A percentile compares a stretch with the other conserved stretches of the same genome.
Evolutionary conservation across 169 alveolate species (phyloP).

Genomic region (Theileria sp.): DNA sequence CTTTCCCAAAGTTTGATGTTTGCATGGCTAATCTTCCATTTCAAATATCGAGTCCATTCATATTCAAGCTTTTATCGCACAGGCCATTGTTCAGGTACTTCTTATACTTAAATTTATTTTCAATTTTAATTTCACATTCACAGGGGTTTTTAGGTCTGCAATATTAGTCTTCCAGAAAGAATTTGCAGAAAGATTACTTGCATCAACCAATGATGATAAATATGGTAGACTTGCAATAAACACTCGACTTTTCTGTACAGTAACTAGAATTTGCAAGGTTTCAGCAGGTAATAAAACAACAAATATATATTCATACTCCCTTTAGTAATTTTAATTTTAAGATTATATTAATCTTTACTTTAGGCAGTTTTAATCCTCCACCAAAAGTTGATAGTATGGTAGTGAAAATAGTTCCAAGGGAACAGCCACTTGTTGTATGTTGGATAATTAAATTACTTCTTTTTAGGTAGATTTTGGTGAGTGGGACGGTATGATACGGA

Average conservation of each 20-base stretch:
- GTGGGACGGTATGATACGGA: constrained; percentile 98
- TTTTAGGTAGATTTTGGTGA: constrained; percentile 89
- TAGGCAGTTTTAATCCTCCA: constrained; percentile 98
- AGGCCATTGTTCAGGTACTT: constrained; percentile 88
- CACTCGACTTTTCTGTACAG: constrained; percentile 89
- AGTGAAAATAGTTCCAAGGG: constrained; percentile 94
- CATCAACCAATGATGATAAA: constrained; percentile 90
- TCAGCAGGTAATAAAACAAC: constrained; percentile 61
- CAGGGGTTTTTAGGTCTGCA: constrained; percentile 84
- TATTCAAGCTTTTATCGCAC: constrained; percentile 94
- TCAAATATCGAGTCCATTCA: constrained; percentile 98
- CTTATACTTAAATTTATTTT: neutral
- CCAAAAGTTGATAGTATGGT: constrained; percentile 99
- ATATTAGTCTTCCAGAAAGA: constrained; percentile 99
- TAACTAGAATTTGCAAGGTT: constrained; percentile 91
- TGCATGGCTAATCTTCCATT: constrained; percentile 99
- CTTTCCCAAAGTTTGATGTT: constrained; percentile 94
- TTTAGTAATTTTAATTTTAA: neutral
- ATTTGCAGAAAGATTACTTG: constrained; percentile 97
- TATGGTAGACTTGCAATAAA: constrained; percentile 97
- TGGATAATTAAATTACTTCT: neutral
- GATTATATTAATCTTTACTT: neutral
- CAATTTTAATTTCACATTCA: neutral
- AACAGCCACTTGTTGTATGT: constrained; percentile 85
- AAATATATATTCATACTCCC: neutral